A percentile compares a stretch with the other conserved stretches of the same genome.
Conservation (phyloP, 2,329 filamentous ascomycete genomes). For the Penicillium sp. region DNA sequence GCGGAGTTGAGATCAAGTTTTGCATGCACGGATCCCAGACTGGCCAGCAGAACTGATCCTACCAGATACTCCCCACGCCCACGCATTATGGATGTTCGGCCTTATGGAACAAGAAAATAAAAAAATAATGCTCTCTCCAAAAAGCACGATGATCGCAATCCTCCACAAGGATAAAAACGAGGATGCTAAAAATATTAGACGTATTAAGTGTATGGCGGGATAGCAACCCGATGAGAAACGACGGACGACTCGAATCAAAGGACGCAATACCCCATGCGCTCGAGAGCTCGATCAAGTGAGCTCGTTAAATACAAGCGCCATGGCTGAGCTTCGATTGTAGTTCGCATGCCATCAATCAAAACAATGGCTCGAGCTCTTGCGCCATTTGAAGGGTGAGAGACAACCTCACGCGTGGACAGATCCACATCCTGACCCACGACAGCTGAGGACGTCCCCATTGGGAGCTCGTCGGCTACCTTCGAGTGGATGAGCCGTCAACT, state of each 20-base stretch:
- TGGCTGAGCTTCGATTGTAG: conserved; percentile 8
- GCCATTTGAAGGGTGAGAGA: conserved; percentile 7
- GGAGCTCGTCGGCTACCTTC: too few relatives aligned
- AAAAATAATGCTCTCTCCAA: conserved; percentile 1
- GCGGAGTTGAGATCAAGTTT: conserved; percentile 41
- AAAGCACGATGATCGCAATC: too few relatives aligned
- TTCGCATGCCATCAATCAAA: conserved; percentile 12
- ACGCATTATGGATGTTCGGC: conserved; percentile 20
- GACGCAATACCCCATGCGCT: neutral
- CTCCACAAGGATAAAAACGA: too few relatives aligned
- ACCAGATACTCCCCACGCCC: conserved; percentile 20
- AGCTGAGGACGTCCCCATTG: neutral
- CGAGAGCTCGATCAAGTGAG: neutral
- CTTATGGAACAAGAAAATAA: conserved; percentile 2
- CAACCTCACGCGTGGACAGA: conserved; percentile 14
- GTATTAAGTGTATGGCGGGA: conserved; percentile 5
- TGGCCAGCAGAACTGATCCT: conserved; percentile 25
- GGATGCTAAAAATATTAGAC: conserved; percentile 2
- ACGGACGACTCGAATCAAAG: neutral
- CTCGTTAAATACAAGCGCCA: conserved; percentile 14
- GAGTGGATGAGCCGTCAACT: too few relatives aligned
- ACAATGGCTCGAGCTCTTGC: conserved; percentile 10
- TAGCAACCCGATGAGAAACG: conserved; percentile 10
- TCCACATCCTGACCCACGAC: conserved; percentile 12
- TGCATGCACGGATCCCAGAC: conserved; percentile 31